Evolutionary conservation across 768 basidiomycete species (phyloP).

Genomic region (Mycena crocata): DNA sequence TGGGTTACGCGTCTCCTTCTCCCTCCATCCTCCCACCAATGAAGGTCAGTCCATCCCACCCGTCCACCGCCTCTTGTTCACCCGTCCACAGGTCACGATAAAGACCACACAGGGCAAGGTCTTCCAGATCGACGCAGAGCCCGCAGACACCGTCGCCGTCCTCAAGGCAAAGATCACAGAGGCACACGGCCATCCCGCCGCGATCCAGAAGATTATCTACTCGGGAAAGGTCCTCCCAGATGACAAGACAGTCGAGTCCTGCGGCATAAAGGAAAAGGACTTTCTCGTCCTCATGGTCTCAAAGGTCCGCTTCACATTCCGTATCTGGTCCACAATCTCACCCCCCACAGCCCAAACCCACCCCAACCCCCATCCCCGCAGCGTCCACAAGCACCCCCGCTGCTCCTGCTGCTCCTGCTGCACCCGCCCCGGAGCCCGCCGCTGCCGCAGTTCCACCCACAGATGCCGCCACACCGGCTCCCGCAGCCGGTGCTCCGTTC

Average conservation of each 20-base stretch:
- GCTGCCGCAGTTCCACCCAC: slow-evolving; percentile 26
- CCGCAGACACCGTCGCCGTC: slow-evolving; percentile 75
- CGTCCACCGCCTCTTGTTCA: background rate
- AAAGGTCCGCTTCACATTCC: slow-evolving; percentile 69
- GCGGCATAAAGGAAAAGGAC: slow-evolving; percentile 97
- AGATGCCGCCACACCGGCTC: slow-evolving; percentile 48
- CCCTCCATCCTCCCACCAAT: background rate
- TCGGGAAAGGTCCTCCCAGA: slow-evolving; percentile 94
- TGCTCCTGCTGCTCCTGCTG: slow-evolving; percentile 33
- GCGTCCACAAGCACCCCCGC: slow-evolving; percentile 38
- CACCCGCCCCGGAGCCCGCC: slow-evolving; percentile 33
- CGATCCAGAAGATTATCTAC: slow-evolving; percentile 93
- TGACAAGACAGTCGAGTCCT: slow-evolving; percentile 87
- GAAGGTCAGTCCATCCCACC: background rate
- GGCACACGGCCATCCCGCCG: slow-evolving; percentile 78
- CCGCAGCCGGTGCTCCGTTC: slow-evolving; percentile 49
- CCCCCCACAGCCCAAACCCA: slow-evolving; percentile 64
- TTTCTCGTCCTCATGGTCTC: slow-evolving; percentile 99
- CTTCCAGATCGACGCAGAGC: slow-evolving; percentile 89
- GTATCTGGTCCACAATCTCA: slow-evolving; percentile 1
- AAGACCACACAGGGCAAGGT: slow-evolving; percentile 96
- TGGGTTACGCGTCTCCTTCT: background rate
- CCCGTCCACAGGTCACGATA: slow-evolving; percentile 90
- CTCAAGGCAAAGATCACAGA: slow-evolving; percentile 89
- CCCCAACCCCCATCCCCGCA: slow-evolving; percentile 49